Base-by-base conservation (phyloP, 1,139 yeast species). In the Protomyces inundatus region DNA sequence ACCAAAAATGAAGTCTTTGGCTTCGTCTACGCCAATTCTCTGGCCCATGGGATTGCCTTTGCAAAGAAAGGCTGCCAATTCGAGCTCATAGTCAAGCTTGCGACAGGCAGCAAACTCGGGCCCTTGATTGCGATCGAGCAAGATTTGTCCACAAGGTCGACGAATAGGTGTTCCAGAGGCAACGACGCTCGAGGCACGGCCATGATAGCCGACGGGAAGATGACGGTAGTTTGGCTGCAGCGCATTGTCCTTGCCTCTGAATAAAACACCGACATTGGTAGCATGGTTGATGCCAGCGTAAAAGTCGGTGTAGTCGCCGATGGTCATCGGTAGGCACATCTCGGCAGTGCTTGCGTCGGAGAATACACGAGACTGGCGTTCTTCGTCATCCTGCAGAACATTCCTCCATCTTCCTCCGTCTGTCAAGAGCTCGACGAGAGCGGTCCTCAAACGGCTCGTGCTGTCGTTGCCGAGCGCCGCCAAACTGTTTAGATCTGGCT, bases 171-270 rank as follows among this genome's bases (percentile, higher is more conserved):
- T 71, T 2, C 73, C 73, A 9, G 73, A 70, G 6, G 69, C 68
- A 16, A 71, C 71, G 9, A 71, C 69, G 1, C 72, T 69, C 33
- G 70, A 67, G 12, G 73, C 71, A 37, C 73, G 66, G n/a, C 73
- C 73, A 39, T 71, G 73, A 55, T 71, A 71, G 5, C 72, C 73
- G 6, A 71, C 72, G 1, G 73, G 73, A 46, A 67, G n/a, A 12
- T 50, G 53, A 4, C 37, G 65, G 61, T 70, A 71, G 62, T 71
- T 71, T 35, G 70, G 72, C 36, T 70, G 68, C 30, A 71, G 66
- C 1, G 73, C 73, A 32, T 42, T 42, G 30, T 42, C 48, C 23
- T 16, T 42, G 32, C 48, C 48, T 14, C 48, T 23, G 33, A 42
- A 16, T 9, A 42, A 30, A 16, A 42, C 16, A 30, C 48, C 48